Evolutionary conservation across 1,284 basidiomycete genomes (phyloP).

Genomic region (Trametes polyzona): DNA sequence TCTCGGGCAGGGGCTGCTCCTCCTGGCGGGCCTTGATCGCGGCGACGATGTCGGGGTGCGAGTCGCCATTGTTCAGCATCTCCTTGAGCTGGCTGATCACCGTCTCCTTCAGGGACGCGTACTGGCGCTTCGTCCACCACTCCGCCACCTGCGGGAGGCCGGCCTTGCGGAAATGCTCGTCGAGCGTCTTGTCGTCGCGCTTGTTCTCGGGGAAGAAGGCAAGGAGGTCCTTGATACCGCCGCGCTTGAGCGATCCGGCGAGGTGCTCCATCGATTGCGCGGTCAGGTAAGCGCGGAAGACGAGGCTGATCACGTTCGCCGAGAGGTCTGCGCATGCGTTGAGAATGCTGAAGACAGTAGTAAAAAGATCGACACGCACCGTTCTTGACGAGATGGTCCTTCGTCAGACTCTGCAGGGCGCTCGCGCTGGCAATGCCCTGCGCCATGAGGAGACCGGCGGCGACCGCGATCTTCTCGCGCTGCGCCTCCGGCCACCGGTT

Average conservation of each 20-base stretch:
- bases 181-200: constrained; percentile 73
- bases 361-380: constrained; percentile 46
- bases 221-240: constrained; percentile 85
- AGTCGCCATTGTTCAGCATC: constrained; percentile 58
- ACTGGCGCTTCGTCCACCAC: constrained; percentile 90
- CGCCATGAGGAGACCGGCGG: constrained; percentile 81
- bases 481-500: constrained; percentile 79
- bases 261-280: constrained; percentile 90
- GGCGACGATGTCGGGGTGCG: constrained; percentile 70
- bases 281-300: constrained; percentile 81
- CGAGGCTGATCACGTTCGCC: constrained; percentile 74
- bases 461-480: constrained; percentile 82
- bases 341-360: not conserved
- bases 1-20: constrained; percentile 74
- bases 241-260: constrained; percentile 74
- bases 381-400: constrained; percentile 95
- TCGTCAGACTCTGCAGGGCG: constrained; percentile 83
- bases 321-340: constrained; percentile 62
- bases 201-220: constrained; percentile 87
- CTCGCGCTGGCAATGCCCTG: constrained; percentile 79
- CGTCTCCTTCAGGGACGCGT: constrained; percentile 56
- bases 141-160: constrained; percentile 81
- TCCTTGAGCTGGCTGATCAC: constrained; percentile 38
- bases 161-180: constrained; percentile 85
- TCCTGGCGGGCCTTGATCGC: constrained; percentile 73